These are phyloP conservation scores for Papiliotrema laurentii DNA, from an alignment of 1,284 basidiomycete genomes.

Conservation along the genomic window DNA sequence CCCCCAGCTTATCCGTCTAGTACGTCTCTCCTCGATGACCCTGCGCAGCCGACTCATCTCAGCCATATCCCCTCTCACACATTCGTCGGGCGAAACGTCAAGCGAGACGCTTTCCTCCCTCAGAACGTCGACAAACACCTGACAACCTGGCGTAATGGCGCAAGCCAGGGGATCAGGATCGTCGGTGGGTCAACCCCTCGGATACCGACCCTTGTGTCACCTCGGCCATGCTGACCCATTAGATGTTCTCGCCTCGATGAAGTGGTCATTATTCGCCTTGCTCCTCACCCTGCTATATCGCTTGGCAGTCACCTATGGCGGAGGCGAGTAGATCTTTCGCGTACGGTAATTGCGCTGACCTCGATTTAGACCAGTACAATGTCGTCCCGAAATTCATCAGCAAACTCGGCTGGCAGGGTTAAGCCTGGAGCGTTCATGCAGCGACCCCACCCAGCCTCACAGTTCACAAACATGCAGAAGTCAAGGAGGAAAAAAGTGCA, in stretches of 20 bases:
- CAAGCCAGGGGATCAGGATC: slow-evolving; percentile 18
- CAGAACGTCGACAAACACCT: slow-evolving; percentile 32
- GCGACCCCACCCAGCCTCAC: too few relatives aligned
- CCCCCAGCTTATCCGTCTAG: slow-evolving; percentile 47
- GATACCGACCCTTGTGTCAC: background rate
- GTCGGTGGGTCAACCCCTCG: slow-evolving; percentile 16
- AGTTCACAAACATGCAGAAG: background rate
- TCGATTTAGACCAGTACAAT: slow-evolving; percentile 35
- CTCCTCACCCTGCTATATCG: slow-evolving; percentile 36
- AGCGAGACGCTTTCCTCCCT: slow-evolving; percentile 24
- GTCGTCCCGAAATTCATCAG: slow-evolving; percentile 31
- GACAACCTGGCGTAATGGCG: slow-evolving; percentile 36
- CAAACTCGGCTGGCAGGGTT: slow-evolving; percentile 16
- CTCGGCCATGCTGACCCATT: background rate
- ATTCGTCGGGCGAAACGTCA: slow-evolving; percentile 39
- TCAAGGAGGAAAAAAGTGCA: background rate
- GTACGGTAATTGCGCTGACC: background rate
- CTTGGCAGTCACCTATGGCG: slow-evolving; percentile 21
- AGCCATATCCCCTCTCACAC: slow-evolving; percentile 42
- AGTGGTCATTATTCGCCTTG: slow-evolving; percentile 29
- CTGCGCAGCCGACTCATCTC: background rate
- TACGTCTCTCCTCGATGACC: slow-evolving; percentile 15
- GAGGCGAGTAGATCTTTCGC: slow-evolving; percentile 24
- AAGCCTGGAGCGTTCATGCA: too few relatives aligned
- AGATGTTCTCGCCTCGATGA: slow-evolving; percentile 29